These are phyloP conservation scores for Thozetella sp. DNA, from an alignment of 495 filamentous ascomycete species.

Conservation along the genomic window DNA sequence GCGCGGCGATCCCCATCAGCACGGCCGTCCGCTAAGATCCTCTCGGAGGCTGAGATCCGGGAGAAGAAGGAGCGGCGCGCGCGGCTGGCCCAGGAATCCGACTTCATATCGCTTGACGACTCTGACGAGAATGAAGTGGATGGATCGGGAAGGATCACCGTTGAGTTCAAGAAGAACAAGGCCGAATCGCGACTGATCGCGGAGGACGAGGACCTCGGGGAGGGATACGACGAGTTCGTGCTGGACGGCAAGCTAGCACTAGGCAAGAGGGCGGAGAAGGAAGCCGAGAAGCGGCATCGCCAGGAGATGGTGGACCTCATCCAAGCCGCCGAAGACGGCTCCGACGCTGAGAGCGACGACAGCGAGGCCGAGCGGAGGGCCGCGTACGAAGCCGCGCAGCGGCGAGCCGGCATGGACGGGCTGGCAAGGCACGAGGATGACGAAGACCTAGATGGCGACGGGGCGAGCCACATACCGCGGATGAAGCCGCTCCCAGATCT, in stretches of 20 bases:
- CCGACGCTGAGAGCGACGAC: conserved; percentile 64
- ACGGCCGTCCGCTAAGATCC: conserved; percentile 38
- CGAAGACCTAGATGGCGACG: conserved; percentile 20
- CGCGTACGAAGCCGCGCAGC: conserved; percentile 89
- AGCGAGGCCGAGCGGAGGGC: conserved; percentile 78
- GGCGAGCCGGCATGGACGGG: conserved; percentile 77
- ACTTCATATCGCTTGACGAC: conserved; percentile 78
- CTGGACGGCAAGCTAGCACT: conserved; percentile 82
- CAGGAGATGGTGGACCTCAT: conserved; percentile 85
- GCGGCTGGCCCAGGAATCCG: conserved; percentile 72
- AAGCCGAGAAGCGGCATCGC: conserved; percentile 64
- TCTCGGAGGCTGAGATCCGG: conserved; percentile 84
- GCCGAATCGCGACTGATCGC: conserved; percentile 73
- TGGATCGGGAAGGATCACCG: conserved; percentile 37
- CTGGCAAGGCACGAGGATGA: conserved; percentile 42
- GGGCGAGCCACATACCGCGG: conserved; percentile 36
- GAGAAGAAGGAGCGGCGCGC: conserved; percentile 91
- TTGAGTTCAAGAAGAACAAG: conserved; percentile 53
- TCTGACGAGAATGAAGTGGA: conserved; percentile 50
- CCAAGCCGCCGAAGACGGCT: conserved; percentile 68
- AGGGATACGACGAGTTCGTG: conserved; percentile 92
- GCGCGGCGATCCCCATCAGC: conserved; percentile 6
- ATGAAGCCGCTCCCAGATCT: conserved; percentile 61
- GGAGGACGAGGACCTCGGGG: conserved; percentile 92
- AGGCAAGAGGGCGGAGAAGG: conserved; percentile 78